Evolutionary conservation across 768 basidiomycete species (phyloP), one percentile per base, ranked within the genome.

Genomic region (Coprinellus aureogranulatus): DNA sequence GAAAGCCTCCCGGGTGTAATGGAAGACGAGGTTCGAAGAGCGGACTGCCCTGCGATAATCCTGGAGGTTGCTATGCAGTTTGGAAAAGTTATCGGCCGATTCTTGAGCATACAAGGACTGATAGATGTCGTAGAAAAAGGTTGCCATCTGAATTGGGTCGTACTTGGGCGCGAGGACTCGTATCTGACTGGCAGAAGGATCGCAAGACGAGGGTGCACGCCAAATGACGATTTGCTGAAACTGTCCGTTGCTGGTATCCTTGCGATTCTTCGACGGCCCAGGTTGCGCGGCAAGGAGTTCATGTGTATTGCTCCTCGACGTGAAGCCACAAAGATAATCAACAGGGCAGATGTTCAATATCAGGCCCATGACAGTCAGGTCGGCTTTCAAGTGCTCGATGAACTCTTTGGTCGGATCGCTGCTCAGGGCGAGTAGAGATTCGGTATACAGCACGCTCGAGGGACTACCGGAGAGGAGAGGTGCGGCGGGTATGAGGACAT

Each of bases 1-100:
- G 52, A 85, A 84, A 31, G 75, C 78, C 39, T 70, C 70, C 14
- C 85, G 76, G 10, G 67, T 74, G 61, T 86, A 85, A 58, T 81
- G 80, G 1, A 51, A 28, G 14, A 28, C 31, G 22, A 58, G 25
- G 57, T 53, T 58, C 16, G 57, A 58, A 6, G 57, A 40, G 5
- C 16, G 4, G 3, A 58, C 2, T 18, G 57, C 57, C 16, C 31
- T 12, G 11, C 37, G 8, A 9, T 16, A n/a, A 23, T 53, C 37
- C 23, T 41, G 14, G 23, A 18, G 9, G 37, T 42, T 44, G 41
- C 8, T 18, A 58, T 61, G 49, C 25, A 46, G 23, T 11, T 44
- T 54, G 31, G 55, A 57, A 53, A 71, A 67, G 26, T 59, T 59
- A 11, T 20, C 28, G 16, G 57, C 28, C 27, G 30, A 39, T 18